Conservation (phyloP, 345 rosid species). For the Brassica juncea region DNA sequence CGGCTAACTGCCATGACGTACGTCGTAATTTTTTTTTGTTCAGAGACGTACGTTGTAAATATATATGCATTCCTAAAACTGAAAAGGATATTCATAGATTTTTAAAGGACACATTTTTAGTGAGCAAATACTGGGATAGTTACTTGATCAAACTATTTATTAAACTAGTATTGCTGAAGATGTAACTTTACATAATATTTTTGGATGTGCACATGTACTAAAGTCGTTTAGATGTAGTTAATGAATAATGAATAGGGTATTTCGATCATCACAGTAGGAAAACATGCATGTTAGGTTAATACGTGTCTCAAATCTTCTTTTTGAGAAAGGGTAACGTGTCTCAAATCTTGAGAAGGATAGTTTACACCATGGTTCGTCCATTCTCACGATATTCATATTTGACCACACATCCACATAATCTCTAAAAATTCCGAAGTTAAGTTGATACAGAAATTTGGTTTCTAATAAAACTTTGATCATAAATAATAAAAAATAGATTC, state of each 20-base stretch:
- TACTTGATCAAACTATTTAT: neutral
- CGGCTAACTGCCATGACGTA: too few species aligned
- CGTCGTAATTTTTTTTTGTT: too few species aligned
- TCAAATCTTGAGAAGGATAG: neutral
- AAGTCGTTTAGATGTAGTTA: neutral
- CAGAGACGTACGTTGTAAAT: too few species aligned
- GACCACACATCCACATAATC: neutral
- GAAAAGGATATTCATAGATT: too few species aligned
- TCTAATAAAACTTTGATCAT: neutral
- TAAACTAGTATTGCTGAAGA: neutral
- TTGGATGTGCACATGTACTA: neutral
- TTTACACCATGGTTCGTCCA: conserved; percentile 12
- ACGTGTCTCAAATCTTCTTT: neutral
- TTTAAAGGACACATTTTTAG: too few species aligned
- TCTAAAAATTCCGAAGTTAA: neutral
- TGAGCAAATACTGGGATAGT: too few species aligned
- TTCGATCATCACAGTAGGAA: neutral
- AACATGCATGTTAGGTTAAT: neutral
- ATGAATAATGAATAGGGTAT: neutral
- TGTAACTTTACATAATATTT: neutral
- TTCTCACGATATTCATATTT: neutral
- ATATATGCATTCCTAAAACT: too few species aligned
- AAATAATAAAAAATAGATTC: conserved; percentile 5
- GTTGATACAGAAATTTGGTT: neutral
- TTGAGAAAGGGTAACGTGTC: neutral